phyloP scores from a whole-genome alignment of 2,329 filamentous ascomycete genomes.

The Xylaria sp. region DNA sequence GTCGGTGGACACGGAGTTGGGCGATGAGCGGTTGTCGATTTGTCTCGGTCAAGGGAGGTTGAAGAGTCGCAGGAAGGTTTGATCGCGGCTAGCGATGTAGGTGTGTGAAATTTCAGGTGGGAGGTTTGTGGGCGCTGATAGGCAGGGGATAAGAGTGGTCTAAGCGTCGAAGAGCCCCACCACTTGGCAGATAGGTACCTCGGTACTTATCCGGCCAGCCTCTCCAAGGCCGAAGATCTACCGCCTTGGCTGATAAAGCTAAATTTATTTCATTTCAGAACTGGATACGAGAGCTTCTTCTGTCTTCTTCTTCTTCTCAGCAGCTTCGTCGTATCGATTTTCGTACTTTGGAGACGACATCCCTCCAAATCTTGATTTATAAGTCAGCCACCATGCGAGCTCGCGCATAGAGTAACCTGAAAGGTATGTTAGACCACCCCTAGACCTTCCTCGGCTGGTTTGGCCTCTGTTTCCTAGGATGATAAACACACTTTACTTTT shows the following conservation, averaged over 20 bases:
- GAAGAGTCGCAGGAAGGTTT: constrained; percentile 29
- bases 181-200: no score
- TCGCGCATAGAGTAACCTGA: neutral
- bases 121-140: constrained; percentile 37
- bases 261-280: constrained; percentile 6
- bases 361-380: no score
- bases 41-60: constrained; percentile 28
- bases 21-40: constrained; percentile 36
- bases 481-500: constrained; percentile 65
- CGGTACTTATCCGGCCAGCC: neutral
- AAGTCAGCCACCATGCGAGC: no score
- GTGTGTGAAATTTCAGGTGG: constrained; percentile 27
- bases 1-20: constrained; percentile 23
- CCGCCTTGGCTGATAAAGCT: constrained; percentile 19
- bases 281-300: neutral
- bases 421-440: constrained; percentile 44
- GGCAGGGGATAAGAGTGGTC: constrained; percentile 27
- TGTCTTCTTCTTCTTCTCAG: neutral
- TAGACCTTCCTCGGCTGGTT: constrained; percentile 25
- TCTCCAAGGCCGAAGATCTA: constrained; percentile 23
- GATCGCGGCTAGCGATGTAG: constrained; percentile 30
- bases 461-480: constrained; percentile 62
- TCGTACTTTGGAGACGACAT: no score
- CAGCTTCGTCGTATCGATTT: no score
- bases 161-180: constrained; percentile 16